Evolutionary conservation across 352 stramenopile species (phyloP).

Genomic region (Pythium biforme): DNA sequence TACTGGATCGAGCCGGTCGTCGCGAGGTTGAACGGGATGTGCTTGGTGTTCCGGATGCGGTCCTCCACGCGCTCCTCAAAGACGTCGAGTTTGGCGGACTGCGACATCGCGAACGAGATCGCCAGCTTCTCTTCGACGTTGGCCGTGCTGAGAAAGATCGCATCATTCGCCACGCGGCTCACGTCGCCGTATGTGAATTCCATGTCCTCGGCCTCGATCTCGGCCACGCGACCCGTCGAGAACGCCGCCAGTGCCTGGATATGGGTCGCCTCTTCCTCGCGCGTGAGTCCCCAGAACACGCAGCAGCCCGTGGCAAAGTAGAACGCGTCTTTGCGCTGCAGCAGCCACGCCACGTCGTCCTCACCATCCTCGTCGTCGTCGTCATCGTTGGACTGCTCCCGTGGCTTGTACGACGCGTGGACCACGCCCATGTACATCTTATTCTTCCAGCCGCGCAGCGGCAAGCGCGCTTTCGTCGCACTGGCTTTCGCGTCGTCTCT

Average conservation of each 20-base stretch:
- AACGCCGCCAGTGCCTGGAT: slow-evolving; percentile 57
- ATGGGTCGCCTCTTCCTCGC: slow-evolving; percentile 48
- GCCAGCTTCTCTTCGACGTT: slow-evolving; percentile 87
- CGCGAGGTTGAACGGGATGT: slow-evolving; percentile 87
- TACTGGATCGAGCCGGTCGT: slow-evolving; percentile 87
- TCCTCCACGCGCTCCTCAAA: slow-evolving; percentile 90
- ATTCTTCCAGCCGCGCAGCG: slow-evolving; percentile 42
- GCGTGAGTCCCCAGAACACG: slow-evolving; percentile 67
- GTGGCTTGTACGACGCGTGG: slow-evolving; percentile 37
- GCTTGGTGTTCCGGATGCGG: slow-evolving; percentile 77
- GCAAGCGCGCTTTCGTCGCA: neutral
- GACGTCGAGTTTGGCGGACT: slow-evolving; percentile 90
- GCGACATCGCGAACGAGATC: slow-evolving; percentile 90
- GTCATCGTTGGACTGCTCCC: slow-evolving; percentile 1
- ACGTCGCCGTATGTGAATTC: slow-evolving; percentile 51
- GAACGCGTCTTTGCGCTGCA: slow-evolving; percentile 62
- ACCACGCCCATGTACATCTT: slow-evolving; percentile 77
- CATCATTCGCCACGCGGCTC: slow-evolving; percentile 73
- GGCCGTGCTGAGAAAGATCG: slow-evolving; percentile 68
- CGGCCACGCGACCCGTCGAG: slow-evolving; percentile 39
- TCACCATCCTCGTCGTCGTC: slow-evolving; percentile 5
- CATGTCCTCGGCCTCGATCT: slow-evolving; percentile 67
- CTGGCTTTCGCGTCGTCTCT: slow-evolving; percentile 11
- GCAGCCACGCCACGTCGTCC: slow-evolving; percentile 1
- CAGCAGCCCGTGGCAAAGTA: slow-evolving; percentile 74